These are phyloP conservation scores for Cercis canadensis DNA, from an alignment of 306 rosid genomes.

Conservation along the genomic window DNA sequence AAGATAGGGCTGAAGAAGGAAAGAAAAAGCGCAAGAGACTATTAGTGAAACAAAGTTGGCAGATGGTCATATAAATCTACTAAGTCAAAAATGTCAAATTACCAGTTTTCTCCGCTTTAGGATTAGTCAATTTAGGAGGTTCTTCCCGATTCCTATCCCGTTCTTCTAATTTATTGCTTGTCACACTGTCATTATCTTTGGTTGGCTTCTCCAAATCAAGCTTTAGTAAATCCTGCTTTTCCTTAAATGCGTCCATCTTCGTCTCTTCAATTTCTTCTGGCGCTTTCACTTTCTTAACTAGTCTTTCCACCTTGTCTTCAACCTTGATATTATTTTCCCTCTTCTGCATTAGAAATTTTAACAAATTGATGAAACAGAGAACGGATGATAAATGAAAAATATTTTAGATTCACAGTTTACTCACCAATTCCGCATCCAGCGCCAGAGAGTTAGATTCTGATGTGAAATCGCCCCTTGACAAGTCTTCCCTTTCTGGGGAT, in stretches of 20 bases:
- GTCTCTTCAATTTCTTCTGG: conserved; percentile 43
- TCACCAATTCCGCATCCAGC: conserved; percentile 46
- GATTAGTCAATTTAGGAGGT: conserved; percentile 36
- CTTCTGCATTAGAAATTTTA: conserved; percentile 42
- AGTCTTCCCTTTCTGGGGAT: conserved; percentile 44
- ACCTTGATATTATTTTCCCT: conserved; percentile 37
- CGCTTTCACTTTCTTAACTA: conserved; percentile 33
- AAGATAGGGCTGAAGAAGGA: conserved; percentile 44
- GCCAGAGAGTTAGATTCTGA: conserved; percentile 42
- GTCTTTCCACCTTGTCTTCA: conserved; percentile 48
- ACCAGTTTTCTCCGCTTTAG: conserved; percentile 54
- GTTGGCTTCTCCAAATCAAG: conserved; percentile 49
- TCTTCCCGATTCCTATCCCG: conserved; percentile 42
- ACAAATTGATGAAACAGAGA: conserved; percentile 14
- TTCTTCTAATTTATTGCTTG: conserved; percentile 35
- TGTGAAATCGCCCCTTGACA: conserved; percentile 40
- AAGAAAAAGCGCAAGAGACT: conserved; percentile 29
- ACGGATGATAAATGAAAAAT: background rate
- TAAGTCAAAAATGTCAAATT: conserved; percentile 30
- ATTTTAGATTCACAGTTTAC: conserved; percentile 23
- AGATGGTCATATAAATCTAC: background rate
- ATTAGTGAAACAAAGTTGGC: conserved; percentile 32
- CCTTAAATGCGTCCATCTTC: conserved; percentile 34
- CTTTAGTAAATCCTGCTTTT: conserved; percentile 45
- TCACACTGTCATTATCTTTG: conserved; percentile 30